phyloP scores from a whole-genome alignment of 2,329 filamentous ascomycete genomes.

The Aspergillus quadricinctus region DNA sequence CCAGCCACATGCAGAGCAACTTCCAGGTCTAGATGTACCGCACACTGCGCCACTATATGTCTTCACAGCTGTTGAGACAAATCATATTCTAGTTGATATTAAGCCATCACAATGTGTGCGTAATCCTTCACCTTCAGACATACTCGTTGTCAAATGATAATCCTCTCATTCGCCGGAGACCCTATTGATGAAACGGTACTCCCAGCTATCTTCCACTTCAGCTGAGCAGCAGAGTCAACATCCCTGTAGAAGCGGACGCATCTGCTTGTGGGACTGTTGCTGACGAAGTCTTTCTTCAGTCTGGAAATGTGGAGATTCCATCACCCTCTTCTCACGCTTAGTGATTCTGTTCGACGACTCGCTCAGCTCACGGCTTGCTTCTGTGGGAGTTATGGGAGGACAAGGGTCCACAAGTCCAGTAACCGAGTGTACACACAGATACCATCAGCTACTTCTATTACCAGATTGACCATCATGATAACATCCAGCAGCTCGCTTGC shows the following conservation, averaged over 20 bases:
- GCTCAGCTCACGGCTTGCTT: neutral
- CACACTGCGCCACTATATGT: neutral
- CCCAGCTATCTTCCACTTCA: too few species aligned
- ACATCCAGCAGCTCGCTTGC: neutral
- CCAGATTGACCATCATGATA: neutral
- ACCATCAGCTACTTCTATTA: neutral
- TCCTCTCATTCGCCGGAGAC: neutral
- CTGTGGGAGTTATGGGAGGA: neutral
- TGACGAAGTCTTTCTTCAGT: neutral
- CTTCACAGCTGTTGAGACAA: neutral
- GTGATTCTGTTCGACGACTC: neutral
- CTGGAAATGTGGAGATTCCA: neutral
- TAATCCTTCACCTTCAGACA: neutral
- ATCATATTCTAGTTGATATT: neutral
- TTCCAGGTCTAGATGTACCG: neutral
- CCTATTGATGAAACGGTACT: neutral
- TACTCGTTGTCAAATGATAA: too few species aligned
- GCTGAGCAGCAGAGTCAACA: too few species aligned
- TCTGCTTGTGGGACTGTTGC: neutral
- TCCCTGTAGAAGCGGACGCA: neutral
- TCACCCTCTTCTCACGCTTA: neutral
- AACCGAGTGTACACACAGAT: neutral
- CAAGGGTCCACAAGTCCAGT: neutral
- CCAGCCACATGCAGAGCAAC: neutral
- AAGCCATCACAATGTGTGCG: neutral